Conservation (phyloP, 2,329 filamentous ascomycete species). For the Colletotrichum lentis region DNA sequence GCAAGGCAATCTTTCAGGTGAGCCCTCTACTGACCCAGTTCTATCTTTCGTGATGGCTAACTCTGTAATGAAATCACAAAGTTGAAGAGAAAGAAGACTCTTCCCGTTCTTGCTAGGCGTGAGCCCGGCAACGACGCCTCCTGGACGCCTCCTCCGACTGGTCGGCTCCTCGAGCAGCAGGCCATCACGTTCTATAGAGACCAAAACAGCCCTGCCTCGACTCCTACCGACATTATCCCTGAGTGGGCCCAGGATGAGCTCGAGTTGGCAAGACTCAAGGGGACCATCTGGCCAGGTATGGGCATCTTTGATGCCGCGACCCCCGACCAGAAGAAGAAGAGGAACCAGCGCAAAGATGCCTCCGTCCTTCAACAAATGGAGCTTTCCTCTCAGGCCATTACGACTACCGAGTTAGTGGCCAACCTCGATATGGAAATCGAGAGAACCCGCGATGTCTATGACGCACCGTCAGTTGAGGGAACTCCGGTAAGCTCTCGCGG, state of each 20-base stretch:
- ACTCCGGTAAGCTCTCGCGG: constrained; percentile 55
- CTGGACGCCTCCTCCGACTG: constrained; percentile 21
- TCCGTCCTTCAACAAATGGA: constrained; percentile 74
- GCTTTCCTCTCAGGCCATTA: constrained; percentile 68
- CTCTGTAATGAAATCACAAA: neutral
- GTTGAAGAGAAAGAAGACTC: constrained; percentile 29
- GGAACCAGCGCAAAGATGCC: constrained; percentile 81
- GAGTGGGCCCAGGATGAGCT: constrained; percentile 22
- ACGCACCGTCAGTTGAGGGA: constrained; percentile 62
- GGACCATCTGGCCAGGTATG: constrained; percentile 80
- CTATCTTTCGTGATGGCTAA: neutral
- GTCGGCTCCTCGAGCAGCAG: constrained; percentile 20
- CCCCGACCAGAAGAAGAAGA: constrained; percentile 73
- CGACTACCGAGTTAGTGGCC: constrained; percentile 72
- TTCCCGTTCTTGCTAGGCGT: constrained; percentile 4
- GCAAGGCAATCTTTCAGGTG: constrained; percentile 29
- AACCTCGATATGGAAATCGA: constrained; percentile 59
- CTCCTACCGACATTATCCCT: constrained; percentile 2
- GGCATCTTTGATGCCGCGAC: constrained; percentile 82
- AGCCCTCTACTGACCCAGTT: neutral
- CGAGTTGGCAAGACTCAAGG: constrained; percentile 61
- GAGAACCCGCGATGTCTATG: constrained; percentile 66
- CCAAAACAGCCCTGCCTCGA: neutral
- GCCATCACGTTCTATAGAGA: constrained; percentile 30
- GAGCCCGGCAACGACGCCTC: constrained; percentile 4